phyloP scores from a whole-genome alignment of 108 stramenopile genomes.

The Cyclotella atomus region DNA sequence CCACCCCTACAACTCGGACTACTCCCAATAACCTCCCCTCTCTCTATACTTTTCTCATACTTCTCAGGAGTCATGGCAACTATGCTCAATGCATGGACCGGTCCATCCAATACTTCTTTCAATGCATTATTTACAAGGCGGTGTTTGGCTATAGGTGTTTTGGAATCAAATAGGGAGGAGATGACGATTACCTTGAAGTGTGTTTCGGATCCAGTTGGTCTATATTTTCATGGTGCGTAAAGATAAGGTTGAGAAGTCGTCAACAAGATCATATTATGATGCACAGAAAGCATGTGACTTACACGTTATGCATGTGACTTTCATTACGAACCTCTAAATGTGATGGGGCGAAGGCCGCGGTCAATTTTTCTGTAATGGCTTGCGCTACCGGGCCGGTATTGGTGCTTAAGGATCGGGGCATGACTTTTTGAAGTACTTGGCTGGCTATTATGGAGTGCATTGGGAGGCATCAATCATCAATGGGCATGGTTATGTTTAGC shows the following conservation, averaged over 20 bases:
- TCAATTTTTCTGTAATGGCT: constrained; percentile 64
- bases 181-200: constrained; percentile 97
- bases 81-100: constrained; percentile 96
- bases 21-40: constrained; percentile 52
- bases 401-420: not conserved
- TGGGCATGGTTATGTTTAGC: no score
- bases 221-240: not conserved
- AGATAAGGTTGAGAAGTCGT: not conserved
- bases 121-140: constrained; percentile 83
- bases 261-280: not conserved
- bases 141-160: constrained; percentile 76
- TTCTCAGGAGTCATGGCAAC: constrained; percentile 93
- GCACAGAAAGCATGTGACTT: constrained; percentile 18
- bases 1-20: constrained; percentile 83
- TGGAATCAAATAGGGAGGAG: constrained; percentile 67
- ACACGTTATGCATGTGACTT: constrained; percentile 88
- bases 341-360: constrained; percentile 53
- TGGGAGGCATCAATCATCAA: no score
- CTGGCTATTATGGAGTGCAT: no score
- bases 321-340: constrained; percentile 87
- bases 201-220: constrained; percentile 86
- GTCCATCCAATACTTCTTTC: constrained; percentile 75
- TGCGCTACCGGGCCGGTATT: constrained; percentile 42
- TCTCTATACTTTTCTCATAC: constrained; percentile 70
- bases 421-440: no score